Evolutionary conservation across 768 basidiomycete genomes (phyloP), one percentile per base, ranked within the genome.

Genomic region (Xerocomellus intermedius): DNA sequence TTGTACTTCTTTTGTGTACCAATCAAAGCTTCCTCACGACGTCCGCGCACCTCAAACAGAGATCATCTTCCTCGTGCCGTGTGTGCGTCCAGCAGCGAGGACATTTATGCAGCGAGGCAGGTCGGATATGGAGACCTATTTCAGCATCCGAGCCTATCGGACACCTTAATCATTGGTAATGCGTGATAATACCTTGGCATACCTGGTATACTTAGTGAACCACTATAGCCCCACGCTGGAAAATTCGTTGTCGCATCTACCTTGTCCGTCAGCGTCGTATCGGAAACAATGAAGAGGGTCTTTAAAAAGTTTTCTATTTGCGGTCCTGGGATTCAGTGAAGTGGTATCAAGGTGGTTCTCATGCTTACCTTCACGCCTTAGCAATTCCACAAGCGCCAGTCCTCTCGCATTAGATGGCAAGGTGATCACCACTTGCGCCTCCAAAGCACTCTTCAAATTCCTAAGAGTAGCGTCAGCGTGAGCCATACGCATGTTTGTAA

Each of bases 41-140:
- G 16, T 61, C 59, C 30, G 60, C 60, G 57, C 94, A 97, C 60
- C 94, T 79, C 19, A 55, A 55, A 70, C 94, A 96, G 12, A 95
- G 69, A 10, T 68, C 65, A 17, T 84, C 78, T 13, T 75, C 69
- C 38, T 75, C 67, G 12, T 68, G 60, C 14, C 86, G 78, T 2
- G 84, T 85, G 66, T 79, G 87, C 7, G 83, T 87, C 94, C 95
- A 97, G 69, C 96, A 98, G 16, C 95, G 82, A 22, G 94, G 91
- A 68, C 96, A 98, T 69, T 96, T 95, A 21, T 75, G 64, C 48
- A 71, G 56, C 5, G 69, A 73, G 12, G 91, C 82, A 16, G 90
- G 87, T 17, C 77, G 76, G n/a, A 90, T 74, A 14, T 80, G 78
- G 50, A 92, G 72, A 0, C 69, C 73, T 3, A 85, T 54, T 13